These are phyloP conservation scores for Scutellaria baicalensis DNA, from an alignment of 257 asterid species.

Conservation along the genomic window DNA sequence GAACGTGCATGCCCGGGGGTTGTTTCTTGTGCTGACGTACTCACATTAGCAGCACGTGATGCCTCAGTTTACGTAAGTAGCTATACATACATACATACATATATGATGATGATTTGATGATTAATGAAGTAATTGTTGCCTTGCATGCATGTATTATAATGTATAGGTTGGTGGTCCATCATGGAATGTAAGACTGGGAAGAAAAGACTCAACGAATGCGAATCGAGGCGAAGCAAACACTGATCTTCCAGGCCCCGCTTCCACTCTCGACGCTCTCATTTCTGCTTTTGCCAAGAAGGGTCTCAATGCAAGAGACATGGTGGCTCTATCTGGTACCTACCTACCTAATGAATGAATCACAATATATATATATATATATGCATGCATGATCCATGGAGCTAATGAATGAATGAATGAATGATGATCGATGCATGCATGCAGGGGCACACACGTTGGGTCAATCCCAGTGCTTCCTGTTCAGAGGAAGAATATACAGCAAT, in stretches of 20 bases:
- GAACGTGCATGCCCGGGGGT: constrained; percentile 33
- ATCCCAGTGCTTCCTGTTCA: constrained; percentile 24
- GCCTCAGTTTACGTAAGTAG: constrained; percentile 29
- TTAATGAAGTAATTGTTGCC: too few species aligned
- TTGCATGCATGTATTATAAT: too few species aligned
- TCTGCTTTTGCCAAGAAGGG: constrained; percentile 5
- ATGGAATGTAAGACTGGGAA: constrained; percentile 31
- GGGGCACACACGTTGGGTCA: constrained; percentile 44
- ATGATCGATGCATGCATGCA: too few species aligned
- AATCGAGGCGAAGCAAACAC: constrained; percentile 15
- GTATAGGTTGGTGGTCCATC: constrained; percentile 35
- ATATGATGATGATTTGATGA: too few species aligned
- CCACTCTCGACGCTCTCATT: constrained; percentile 10
- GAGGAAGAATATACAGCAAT: constrained; percentile 27
- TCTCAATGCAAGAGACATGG: constrained; percentile 24
- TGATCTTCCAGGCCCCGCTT: constrained; percentile 24
- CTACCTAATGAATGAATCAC: too few species aligned
- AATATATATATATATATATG: too few species aligned
- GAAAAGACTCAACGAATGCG: constrained; percentile 35
- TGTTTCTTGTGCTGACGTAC: constrained; percentile 34
- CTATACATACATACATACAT: neutral
- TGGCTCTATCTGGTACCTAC: constrained; percentile 41
- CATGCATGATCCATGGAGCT: too few species aligned
- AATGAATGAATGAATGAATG: too few species aligned
- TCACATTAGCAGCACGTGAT: constrained; percentile 34